Evolutionary conservation across 202 grass and related monocot genomes (phyloP), one percentile per base, ranked within the genome.

Genomic region (Carex arenaria): DNA sequence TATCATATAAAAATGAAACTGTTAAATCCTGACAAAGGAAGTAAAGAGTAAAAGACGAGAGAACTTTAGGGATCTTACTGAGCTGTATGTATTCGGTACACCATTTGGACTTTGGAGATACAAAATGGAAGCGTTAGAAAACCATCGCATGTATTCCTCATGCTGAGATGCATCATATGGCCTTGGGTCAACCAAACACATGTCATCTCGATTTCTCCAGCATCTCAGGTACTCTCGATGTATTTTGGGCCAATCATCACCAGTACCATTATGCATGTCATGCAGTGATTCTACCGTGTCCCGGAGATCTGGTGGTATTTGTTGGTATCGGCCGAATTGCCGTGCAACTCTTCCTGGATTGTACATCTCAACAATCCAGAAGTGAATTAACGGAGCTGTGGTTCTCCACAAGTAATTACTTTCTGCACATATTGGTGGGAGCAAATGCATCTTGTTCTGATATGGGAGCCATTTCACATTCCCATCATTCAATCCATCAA

Each of bases 351-450:
- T 76, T 85, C 84, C 84, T 0, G 87, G 86, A 65, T 88, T 86
- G 83, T 91, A 88, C 80, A 86, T 83, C 71, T 91, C 90, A 45
- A 91, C 87, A 67, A 91, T 87, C 65, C 86, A 85, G 78, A 91
- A 91, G 59, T 89, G 85, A 71, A 91, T 89, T 61, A 91, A 43
- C 7, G 90, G 87, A 84, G 84, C 87, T 64, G 87, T 85, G 26
- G 86, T 88, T 67, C 83, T 87, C 90, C 90, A 91, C 57, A 89
- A 79, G 20, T 86, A 60, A 0, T 67, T 42, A 49, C 69, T 82
- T 70, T 72, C 86, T 70, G 49, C 78, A 84, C 90, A 91, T 63
- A 89, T 85, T 28, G 68, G 43, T 67, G 90, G 87, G 55, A 92
- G 76, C 45, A 79, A 84, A 32, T 84, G 62, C 36, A 86, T 84